These are phyloP conservation scores for Penicillium simplicissimum DNA, from an alignment of 495 filamentous ascomycete species.

Conservation along the genomic window DNA sequence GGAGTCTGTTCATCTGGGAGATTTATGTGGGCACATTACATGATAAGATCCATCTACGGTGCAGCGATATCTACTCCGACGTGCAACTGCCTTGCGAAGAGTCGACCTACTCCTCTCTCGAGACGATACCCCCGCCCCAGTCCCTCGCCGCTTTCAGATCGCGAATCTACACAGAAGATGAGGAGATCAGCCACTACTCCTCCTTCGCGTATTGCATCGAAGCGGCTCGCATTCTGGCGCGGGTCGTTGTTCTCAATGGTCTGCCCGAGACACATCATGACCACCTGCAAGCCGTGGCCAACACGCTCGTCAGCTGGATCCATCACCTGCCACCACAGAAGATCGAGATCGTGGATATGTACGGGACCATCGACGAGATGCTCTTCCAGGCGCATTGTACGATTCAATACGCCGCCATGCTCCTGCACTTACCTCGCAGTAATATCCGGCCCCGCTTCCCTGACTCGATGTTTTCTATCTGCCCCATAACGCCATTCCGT, in stretches of 20 bases:
- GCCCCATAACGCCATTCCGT: background rate
- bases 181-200: background rate
- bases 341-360: slow-evolving; percentile 5
- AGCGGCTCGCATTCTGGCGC: background rate
- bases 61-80: background rate
- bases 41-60: background rate
- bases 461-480: slow-evolving; percentile 5
- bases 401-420: slow-evolving; percentile 4
- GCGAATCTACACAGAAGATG: background rate
- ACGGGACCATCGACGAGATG: slow-evolving; percentile 2
- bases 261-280: slow-evolving; percentile 1
- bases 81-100: slow-evolving; percentile 1
- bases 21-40: background rate
- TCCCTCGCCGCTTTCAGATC: background rate
- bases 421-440: slow-evolving; percentile 1
- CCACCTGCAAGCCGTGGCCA: slow-evolving; percentile 3
- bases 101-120: background rate
- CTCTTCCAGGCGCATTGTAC: slow-evolving; percentile 1
- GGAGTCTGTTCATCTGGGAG: slow-evolving; percentile 3
- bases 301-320: slow-evolving; percentile 1
- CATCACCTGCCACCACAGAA: background rate
- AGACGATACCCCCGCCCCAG: background rate
- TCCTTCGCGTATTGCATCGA: slow-evolving; percentile 5
- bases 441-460: slow-evolving; percentile 2
- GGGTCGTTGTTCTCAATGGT: background rate